phyloP scores from a whole-genome alignment of 176 grass and related monocot species.

The Lolium perenne region DNA sequence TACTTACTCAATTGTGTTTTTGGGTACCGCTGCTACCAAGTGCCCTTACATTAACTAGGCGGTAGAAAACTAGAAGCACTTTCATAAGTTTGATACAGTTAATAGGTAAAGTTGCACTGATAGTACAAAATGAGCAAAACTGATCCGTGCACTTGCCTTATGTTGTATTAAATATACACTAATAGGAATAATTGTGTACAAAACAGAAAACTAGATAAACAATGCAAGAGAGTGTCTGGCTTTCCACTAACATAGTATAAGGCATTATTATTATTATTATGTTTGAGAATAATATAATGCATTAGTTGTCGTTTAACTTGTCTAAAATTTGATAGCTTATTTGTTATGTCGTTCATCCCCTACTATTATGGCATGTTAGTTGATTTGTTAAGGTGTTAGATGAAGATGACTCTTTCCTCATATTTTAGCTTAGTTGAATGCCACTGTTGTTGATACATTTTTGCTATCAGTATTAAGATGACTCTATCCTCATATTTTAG shows the following conservation, averaged over 20 bases:
- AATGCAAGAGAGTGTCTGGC: neutral
- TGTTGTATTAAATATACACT: neutral
- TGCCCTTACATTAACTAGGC: constrained; percentile 30
- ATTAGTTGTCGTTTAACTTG: too few relatives aligned
- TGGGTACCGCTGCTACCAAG: neutral
- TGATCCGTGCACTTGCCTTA: constrained; percentile 25
- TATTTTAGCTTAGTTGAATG: constrained; percentile 6
- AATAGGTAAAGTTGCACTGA: constrained; percentile 16
- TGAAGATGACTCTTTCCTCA: neutral
- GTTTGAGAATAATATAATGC: too few relatives aligned
- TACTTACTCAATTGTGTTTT: constrained; percentile 25
- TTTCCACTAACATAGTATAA: neutral
- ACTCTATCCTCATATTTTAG: too few relatives aligned
- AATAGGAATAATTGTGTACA: neutral
- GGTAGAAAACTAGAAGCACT: constrained; percentile 30
- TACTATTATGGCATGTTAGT: neutral
- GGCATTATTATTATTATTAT: too few relatives aligned
- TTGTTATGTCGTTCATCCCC: too few relatives aligned
- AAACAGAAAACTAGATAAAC: constrained; percentile 12
- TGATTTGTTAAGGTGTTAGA: neutral
- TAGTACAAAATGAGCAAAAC: constrained; percentile 5
- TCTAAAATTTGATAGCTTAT: too few relatives aligned
- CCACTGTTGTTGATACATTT: neutral
- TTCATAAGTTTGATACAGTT: constrained; percentile 18
- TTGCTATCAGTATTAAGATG: neutral